Percentiles rank a stretch among this genome's conserved stretches.
Conservation (phyloP, 2,329 filamentous ascomycete species). For the Ascochyta lentis region DNA sequence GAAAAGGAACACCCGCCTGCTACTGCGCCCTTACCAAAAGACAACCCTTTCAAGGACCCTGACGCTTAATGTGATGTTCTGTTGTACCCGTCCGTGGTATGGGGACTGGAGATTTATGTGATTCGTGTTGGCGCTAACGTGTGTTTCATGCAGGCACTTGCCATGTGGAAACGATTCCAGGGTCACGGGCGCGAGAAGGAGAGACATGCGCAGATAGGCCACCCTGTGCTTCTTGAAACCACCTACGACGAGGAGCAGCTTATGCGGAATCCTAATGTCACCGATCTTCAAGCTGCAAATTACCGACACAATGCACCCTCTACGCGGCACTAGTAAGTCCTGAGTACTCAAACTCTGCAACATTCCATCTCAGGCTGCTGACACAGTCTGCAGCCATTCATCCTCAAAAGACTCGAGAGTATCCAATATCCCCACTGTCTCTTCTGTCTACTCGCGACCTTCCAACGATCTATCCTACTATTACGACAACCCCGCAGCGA, state of each 20-base stretch:
- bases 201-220: slow-evolving; percentile 49
- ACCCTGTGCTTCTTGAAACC: slow-evolving; percentile 55
- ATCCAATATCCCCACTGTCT: slow-evolving; percentile 48
- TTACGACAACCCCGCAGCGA: slow-evolving; percentile 28
- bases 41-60: slow-evolving; percentile 11
- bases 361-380: neutral
- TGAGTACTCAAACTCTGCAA: neutral
- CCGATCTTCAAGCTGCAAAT: slow-evolving; percentile 38
- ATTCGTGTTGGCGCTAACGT: slow-evolving; percentile 29
- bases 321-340: slow-evolving; percentile 34
- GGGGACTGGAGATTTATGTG: slow-evolving; percentile 11
- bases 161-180: slow-evolving; percentile 63
- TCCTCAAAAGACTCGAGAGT: slow-evolving; percentile 35
- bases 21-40: neutral
- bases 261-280: slow-evolving; percentile 42
- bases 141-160: slow-evolving; percentile 34
- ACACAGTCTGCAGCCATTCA: slow-evolving; percentile 25
- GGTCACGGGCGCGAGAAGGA: slow-evolving; percentile 52
- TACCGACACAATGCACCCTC: slow-evolving; percentile 33
- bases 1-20: slow-evolving; percentile 1
- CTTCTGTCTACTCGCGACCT: slow-evolving; percentile 68
- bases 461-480: slow-evolving; percentile 49
- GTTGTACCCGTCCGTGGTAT: slow-evolving; percentile 10
- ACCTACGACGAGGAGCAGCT: slow-evolving; percentile 56
- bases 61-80: slow-evolving; percentile 1